These are phyloP conservation scores for Pseudotsuga menziesii DNA, from an alignment of 75 land plant species.

Conservation along the genomic window DNA sequence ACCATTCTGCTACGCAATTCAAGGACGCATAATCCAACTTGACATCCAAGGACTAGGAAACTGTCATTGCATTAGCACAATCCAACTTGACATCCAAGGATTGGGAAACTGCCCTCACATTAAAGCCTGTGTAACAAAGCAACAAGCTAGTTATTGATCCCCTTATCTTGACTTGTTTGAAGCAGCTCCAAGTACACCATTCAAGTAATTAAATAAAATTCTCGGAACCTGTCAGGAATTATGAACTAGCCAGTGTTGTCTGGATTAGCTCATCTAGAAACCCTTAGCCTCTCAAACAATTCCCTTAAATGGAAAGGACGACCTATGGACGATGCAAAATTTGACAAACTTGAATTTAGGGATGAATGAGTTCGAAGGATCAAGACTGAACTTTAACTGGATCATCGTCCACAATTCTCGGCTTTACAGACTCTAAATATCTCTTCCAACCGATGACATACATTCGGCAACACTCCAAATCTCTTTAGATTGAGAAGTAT, in stretches of 20 bases:
- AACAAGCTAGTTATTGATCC: too few species aligned
- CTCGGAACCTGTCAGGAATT: constrained; percentile 17
- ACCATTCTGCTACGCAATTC: too few species aligned
- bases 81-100: too few species aligned
- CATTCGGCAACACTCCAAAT: constrained; percentile 12
- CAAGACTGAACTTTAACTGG: background rate
- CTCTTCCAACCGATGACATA: constrained; percentile 37
- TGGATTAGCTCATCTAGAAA: constrained; percentile 26
- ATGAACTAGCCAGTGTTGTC: constrained; percentile 30
- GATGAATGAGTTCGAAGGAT: background rate
- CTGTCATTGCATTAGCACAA: too few species aligned
- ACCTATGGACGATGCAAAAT: background rate
- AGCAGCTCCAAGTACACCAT: too few species aligned
- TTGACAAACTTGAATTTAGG: background rate
- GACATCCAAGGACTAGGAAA: too few species aligned
- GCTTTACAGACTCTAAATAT: constrained; percentile 30
- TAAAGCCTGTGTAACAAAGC: too few species aligned
- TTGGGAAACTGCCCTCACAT: too few species aligned
- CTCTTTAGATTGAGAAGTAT: constrained; percentile 21
- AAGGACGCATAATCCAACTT: too few species aligned
- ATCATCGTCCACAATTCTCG: background rate
- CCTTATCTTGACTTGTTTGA: too few species aligned
- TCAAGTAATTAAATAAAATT: constrained; percentile 7
- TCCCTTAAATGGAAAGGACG: background rate
- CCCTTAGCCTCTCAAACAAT: background rate